Base-by-base conservation (phyloP, 257 asterid genomes). In the Cordia subcordata region DNA sequence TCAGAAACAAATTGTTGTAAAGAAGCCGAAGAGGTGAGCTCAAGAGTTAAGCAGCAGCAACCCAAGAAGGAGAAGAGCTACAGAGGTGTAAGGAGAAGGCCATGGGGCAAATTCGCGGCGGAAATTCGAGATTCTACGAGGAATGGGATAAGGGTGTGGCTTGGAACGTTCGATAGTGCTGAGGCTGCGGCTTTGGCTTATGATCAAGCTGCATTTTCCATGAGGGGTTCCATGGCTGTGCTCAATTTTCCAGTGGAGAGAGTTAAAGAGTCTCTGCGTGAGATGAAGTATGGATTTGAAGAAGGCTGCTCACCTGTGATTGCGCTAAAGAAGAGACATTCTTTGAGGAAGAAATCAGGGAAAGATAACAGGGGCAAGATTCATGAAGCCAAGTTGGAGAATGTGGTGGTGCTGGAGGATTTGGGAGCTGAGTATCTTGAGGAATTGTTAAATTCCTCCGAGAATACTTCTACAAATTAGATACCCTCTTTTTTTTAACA, bases 21-120 rank as follows among this genome's bases (percentile, higher is more conserved):
- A 58, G 94, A 77, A 10, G 35, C 35, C 6, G 91, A 87, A 46
- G 94, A 85, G 65, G 91, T 79, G 0, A 76, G 71, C 58, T 79
- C 87, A 2, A 8, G 4, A 2, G 52, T 27, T 4, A 63, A 49
- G 15, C 49, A 52, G 4, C 56, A 44, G 13, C 8, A 13, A 38
- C 13, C 8, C 13, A 51, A 35, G 52, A 68, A 61, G 54, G 80
- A 61, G 38, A 80, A 67, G 56, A 65, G 77, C 0, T 83, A 77
- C 77, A 58, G 96, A 27, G 96, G 96, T 1, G 96, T 88, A 10
- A 51, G 96, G 9, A 66, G 85, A 75, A 75, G 96, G 67, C 96
- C 96, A 16, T 85, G 96, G 96, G 96, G 96, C 23, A 88, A 85
- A 60, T 88, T 68, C 67, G 96, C 96, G 44, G 96, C 96, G 13